Evolutionary conservation across 2,329 filamentous ascomycete species (phyloP).

Genomic region (Leptographium radiaticola): DNA sequence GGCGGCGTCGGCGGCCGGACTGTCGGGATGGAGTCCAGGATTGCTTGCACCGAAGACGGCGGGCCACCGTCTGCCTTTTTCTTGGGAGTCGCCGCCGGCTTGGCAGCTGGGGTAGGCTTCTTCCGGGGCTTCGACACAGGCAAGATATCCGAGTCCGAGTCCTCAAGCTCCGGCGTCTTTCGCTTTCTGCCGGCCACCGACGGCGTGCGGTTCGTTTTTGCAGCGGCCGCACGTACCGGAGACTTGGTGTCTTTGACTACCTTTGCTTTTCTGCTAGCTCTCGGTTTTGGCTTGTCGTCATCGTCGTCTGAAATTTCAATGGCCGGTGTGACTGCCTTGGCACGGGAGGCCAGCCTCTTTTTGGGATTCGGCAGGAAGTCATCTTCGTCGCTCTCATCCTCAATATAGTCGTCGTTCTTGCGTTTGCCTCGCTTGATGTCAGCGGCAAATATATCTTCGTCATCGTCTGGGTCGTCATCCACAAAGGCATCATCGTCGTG

Average conservation of each 20-base stretch:
- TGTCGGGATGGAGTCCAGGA: slow-evolving; percentile 76
- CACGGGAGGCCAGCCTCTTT: slow-evolving; percentile 39
- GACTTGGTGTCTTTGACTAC: slow-evolving; percentile 11
- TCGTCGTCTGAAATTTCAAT: slow-evolving; percentile 18
- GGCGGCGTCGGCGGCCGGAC: slow-evolving; percentile 77
- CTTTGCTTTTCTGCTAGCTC: not conserved
- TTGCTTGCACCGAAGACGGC: slow-evolving; percentile 62
- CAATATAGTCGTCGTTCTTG: slow-evolving; percentile 62
- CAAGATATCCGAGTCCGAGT: slow-evolving; percentile 40
- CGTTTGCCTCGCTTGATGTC: slow-evolving; percentile 53
- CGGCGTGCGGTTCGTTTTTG: not conserved
- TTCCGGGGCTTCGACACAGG: slow-evolving; percentile 16
- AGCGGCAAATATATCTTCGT: slow-evolving; percentile 75
- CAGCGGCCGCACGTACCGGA: slow-evolving; percentile 13
- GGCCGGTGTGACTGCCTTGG: slow-evolving; percentile 18
- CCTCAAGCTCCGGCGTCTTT: slow-evolving; percentile 41
- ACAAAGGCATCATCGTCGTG: slow-evolving; percentile 44
- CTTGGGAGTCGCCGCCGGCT: slow-evolving; percentile 5
- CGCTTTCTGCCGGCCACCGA: slow-evolving; percentile 32
- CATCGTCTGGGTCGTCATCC: slow-evolving; percentile 56
- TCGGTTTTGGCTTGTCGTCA: slow-evolving; percentile 14
- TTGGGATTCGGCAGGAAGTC: slow-evolving; percentile 50
- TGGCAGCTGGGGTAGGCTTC: slow-evolving; percentile 34
- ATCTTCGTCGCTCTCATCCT: slow-evolving; percentile 59
- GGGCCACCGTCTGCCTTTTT: slow-evolving; percentile 43